Evolutionary conservation across 1,284 basidiomycete genomes (phyloP).

Genomic region (Malassezia globosa): DNA sequence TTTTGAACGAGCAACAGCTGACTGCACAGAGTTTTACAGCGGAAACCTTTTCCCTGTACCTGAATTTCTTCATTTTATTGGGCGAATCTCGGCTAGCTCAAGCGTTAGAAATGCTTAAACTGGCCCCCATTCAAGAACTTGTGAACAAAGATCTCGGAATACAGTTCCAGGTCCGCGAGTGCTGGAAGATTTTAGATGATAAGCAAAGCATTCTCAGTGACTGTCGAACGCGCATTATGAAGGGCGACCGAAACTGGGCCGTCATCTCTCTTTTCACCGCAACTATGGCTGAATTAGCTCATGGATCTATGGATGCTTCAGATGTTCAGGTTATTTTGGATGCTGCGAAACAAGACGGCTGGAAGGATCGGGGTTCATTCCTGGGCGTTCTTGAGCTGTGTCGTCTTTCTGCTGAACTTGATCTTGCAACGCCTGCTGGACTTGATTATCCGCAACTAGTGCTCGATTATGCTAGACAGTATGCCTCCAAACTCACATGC

Average conservation of each 20-base stretch:
- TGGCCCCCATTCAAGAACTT: background rate
- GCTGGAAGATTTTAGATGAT: slow-evolving; percentile 4
- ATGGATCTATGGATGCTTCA: background rate
- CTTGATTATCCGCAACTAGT: background rate
- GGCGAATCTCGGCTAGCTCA: background rate
- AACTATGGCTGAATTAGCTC: background rate
- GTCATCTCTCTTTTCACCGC: slow-evolving; percentile 5
- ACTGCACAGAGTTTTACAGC: background rate
- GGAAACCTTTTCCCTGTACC: slow-evolving; percentile 13
- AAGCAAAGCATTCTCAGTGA: slow-evolving; percentile 4
- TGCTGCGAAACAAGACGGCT: slow-evolving; percentile 11
- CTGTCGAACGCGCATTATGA: slow-evolving; percentile 5
- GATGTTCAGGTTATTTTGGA: background rate
- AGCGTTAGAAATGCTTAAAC: slow-evolving; percentile 5
- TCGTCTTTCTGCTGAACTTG: background rate
- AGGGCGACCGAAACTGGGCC: slow-evolving; percentile 18
- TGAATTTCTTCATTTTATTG: slow-evolving; percentile 4
- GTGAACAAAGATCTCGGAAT: slow-evolving; percentile 8
- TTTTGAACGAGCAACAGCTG: slow-evolving; percentile 5
- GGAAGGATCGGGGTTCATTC: slow-evolving; percentile 15
- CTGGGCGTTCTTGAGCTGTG: slow-evolving; percentile 9
- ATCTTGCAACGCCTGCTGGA: background rate
- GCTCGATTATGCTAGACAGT: background rate
- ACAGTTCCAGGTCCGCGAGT: slow-evolving; percentile 9
- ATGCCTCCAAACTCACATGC: slow-evolving; percentile 3